Base-by-base conservation (phyloP, 176 grass and related monocot genomes). In the Tillandsia fasciculata region DNA sequence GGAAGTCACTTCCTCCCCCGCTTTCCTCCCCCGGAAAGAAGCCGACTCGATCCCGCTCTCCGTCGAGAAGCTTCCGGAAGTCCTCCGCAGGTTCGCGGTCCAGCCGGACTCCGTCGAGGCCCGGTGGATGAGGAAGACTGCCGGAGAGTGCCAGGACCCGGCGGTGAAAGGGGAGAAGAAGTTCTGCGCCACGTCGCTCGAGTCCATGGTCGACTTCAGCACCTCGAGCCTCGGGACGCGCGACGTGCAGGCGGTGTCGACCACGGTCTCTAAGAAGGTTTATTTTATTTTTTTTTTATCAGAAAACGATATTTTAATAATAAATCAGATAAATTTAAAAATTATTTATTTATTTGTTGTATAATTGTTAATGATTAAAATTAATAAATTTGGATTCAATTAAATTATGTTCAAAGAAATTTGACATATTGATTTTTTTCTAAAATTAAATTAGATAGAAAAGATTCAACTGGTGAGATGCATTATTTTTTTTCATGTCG, bases 21-120 rank as follows among this genome's bases (percentile, higher is more conserved):
- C 76, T 82, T 91, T 96, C 74, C 77, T 96, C 28, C 76, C 83
- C 0, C 70, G 72, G 0, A 75, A 72, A 24, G 83, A 86, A 52
- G 88, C 92, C 52, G 83, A 91, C 5, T n/a, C 64, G 57, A 80
- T 84, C 12, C 88, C 92, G 2, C 89, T 96, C 83, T 96, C 92
- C 51, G 84, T 83, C 1, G 66, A 85, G 47, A 82, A 86, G 79
- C 53, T 74, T 0, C 80, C 80, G 0, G 85, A 91, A 83, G 87
- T 96, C 74, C 83, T 89, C 1, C 20, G 3, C 72, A 83, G 63
- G 42, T 84, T 96, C 85, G 72, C 78, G 2, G 74, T 96, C 70
- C 1, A 78, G 28, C 80, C 85, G 12, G 79, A 65, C 65, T 96
- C 92, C 72, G 49, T 22, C 1, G 80, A 89, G 68, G 89, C 86